phyloP scores from a whole-genome alignment of 495 filamentous ascomycete genomes.

The Tuber brumale region DNA sequence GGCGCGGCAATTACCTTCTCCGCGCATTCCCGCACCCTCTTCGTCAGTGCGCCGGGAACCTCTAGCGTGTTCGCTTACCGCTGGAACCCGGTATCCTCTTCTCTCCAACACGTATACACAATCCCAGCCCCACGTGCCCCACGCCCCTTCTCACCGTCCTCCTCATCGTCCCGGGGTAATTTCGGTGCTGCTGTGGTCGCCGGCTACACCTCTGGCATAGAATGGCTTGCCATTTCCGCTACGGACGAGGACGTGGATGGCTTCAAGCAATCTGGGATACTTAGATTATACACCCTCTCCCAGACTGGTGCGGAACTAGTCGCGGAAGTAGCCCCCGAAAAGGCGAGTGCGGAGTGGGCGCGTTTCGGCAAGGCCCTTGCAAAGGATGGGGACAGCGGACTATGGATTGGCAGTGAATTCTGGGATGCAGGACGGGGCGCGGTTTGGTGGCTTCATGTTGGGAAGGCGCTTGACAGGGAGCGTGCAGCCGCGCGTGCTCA shows the following conservation, averaged over 20 bases:
- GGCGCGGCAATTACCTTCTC: constrained; percentile 18
- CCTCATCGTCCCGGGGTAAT: neutral
- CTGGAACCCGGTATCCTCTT: neutral
- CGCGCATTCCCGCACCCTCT: constrained; percentile 4
- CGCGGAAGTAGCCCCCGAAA: constrained; percentile 11
- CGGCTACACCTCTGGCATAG: neutral
- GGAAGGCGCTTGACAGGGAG: neutral
- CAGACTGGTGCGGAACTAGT: neutral
- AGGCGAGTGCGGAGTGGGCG: constrained; percentile 4
- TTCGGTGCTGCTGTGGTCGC: constrained; percentile 20
- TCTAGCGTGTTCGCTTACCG: constrained; percentile 21
- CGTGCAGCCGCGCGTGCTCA: too few species aligned
- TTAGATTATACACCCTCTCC: constrained; percentile 26
- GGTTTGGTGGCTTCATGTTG: constrained; percentile 33
- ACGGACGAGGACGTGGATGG: constrained; percentile 28
- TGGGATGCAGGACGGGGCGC: constrained; percentile 29
- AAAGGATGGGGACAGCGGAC: neutral
- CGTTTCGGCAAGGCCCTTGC: constrained; percentile 29
- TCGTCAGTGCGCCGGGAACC: constrained; percentile 33
- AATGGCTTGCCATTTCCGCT: constrained; percentile 27
- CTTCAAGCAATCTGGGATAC: constrained; percentile 18
- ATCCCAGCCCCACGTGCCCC: neutral
- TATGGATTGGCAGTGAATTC: constrained; percentile 36
- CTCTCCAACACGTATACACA: constrained; percentile 6
- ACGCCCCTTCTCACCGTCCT: neutral